phyloP scores from a whole-genome alignment of 257 asterid species.

The Scutellaria minor region DNA sequence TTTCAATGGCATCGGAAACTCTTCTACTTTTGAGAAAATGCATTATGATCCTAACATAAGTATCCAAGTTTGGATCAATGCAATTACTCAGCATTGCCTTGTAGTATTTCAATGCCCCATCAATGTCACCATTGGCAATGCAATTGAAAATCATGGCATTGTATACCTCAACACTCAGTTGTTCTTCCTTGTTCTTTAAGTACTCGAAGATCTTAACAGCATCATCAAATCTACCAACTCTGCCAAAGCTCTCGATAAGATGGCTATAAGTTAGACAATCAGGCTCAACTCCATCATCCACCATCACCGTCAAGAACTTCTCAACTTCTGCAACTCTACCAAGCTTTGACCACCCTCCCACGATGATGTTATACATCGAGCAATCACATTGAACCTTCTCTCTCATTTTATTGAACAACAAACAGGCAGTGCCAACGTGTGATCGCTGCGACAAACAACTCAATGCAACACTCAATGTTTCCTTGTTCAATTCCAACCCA shows the following conservation, averaged over 20 bases:
- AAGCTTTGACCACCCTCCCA: constrained; percentile 81
- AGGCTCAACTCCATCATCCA: constrained; percentile 72
- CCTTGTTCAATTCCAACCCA: constrained; percentile 53
- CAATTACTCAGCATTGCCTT: constrained; percentile 52
- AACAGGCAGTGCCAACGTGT: constrained; percentile 62
- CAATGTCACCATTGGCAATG: constrained; percentile 55
- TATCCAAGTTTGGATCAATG: constrained; percentile 63
- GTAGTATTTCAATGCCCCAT: constrained; percentile 60
- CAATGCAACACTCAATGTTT: constrained; percentile 57
- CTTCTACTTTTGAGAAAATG: constrained; percentile 62
- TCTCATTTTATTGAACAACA: constrained; percentile 61
- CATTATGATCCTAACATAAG: constrained; percentile 61
- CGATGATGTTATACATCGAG: constrained; percentile 54
- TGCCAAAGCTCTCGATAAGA: constrained; percentile 78
- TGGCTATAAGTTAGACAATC: constrained; percentile 62
- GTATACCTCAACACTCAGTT: constrained; percentile 58
- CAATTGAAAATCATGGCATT: constrained; percentile 77
- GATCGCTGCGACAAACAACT: constrained; percentile 62
- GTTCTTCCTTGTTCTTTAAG: constrained; percentile 55
- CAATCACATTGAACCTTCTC: constrained; percentile 55
- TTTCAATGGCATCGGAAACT: constrained; percentile 85
- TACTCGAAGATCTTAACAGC: constrained; percentile 60
- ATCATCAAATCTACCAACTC: constrained; percentile 68
- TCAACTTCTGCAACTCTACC: constrained; percentile 76
- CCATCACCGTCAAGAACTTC: constrained; percentile 62